phyloP scores from a whole-genome alignment of 2,329 filamentous ascomycete species.

The Myriangium duriaei region DNA sequence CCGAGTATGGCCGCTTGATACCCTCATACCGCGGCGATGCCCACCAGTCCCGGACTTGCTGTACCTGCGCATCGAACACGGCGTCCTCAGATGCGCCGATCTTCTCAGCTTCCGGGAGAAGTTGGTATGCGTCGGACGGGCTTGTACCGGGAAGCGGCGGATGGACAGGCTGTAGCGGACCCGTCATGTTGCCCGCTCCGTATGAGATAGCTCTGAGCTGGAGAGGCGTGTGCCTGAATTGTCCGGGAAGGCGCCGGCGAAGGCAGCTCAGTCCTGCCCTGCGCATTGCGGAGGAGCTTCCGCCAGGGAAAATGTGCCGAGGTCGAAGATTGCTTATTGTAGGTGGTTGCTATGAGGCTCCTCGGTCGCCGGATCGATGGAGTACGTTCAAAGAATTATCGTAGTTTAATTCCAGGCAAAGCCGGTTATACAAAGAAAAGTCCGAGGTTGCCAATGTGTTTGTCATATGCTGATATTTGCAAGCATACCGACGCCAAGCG shows the following conservation, averaged over 20 bases:
- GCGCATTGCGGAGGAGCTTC: no score
- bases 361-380: no score
- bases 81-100: conserved; percentile 70
- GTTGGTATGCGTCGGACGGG: conserved; percentile 70
- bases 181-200: conserved; percentile 33
- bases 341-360: no score
- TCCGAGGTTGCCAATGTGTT: no score
- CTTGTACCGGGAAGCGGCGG: conserved; percentile 49
- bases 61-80: conserved; percentile 70
- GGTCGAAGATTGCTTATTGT: not conserved
- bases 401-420: no score
- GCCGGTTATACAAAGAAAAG: no score
- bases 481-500: not conserved
- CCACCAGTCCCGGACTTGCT: conserved; percentile 88
- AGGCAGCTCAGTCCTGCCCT: conserved; percentile 14
- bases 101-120: conserved; percentile 67
- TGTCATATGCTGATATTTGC: no score
- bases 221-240: conserved; percentile 9
- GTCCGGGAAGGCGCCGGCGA: conserved; percentile 16
- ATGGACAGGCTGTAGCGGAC: conserved; percentile 39
- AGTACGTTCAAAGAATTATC: no score
- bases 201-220: conserved; percentile 16
- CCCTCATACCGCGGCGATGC: conserved; percentile 68
- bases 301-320: not conserved
- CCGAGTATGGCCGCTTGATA: conserved; percentile 84